Conservation (phyloP, 768 basidiomycete genomes). For the Chalciporus pseudorubinellus region DNA sequence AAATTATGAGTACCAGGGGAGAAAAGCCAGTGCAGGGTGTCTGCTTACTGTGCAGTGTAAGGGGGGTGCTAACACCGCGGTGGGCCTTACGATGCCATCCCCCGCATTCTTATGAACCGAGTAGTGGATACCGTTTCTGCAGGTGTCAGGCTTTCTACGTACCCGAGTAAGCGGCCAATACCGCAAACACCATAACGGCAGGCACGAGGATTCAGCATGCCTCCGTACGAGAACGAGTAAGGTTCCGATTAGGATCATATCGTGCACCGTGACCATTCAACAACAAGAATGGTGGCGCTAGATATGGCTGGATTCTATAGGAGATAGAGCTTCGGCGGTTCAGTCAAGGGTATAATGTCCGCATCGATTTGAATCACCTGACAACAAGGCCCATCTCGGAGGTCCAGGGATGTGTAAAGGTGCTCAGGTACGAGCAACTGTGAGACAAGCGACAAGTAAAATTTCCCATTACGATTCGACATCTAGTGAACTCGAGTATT, state of each 20-base stretch:
- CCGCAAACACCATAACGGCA: not conserved
- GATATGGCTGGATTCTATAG: too few relatives aligned
- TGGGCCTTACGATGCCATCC: not conserved
- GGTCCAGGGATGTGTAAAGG: too few relatives aligned
- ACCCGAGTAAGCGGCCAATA: not conserved
- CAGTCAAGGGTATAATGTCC: too few relatives aligned
- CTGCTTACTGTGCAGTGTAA: not conserved
- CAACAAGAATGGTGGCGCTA: not conserved
- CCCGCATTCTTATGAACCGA: not conserved
- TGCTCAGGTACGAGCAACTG: not conserved
- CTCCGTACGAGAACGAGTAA: not conserved
- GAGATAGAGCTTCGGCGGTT: too few relatives aligned
- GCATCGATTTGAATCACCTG: too few relatives aligned
- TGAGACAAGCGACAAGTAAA: not conserved
- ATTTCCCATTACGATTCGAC: not conserved
- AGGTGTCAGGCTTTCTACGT: too few relatives aligned
- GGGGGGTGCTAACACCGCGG: not conserved
- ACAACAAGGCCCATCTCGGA: too few relatives aligned
- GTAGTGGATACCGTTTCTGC: not conserved
- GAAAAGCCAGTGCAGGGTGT: not conserved
- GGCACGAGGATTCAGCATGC: constrained; percentile 15
- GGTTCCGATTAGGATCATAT: not conserved
- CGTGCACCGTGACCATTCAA: not conserved
- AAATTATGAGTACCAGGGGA: not conserved
- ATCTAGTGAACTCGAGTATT: too few relatives aligned